Base-by-base conservation (phyloP, 2,329 filamentous ascomycete genomes). In the Xylaria sp. region DNA sequence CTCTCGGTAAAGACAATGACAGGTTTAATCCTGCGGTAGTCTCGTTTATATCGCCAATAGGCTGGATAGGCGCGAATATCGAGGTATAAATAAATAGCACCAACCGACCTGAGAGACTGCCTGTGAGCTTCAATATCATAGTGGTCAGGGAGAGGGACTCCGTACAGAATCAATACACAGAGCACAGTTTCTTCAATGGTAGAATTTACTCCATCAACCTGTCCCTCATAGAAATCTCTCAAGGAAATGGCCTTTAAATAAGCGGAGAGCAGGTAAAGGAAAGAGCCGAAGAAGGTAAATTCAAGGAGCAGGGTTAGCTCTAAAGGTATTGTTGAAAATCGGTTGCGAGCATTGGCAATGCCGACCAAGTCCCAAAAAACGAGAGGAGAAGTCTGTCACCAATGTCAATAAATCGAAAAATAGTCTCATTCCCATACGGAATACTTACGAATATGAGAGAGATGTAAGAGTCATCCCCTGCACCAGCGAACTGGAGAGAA, bases 21-120 rank as follows among this genome's bases (percentile, higher is more conserved):
- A 6, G 63, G 63, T 38, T 51, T 66, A 1, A 58, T 47, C 15
- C 25, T 57, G 36, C 53, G 58, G 38, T 22, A n/a, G n/a, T 53
- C 58, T 58, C 31, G 44, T 47, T 15, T 51, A 17, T 53, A 47
- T 47, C 51, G 56, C 56, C 57, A n/a, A 11, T 56, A n/a, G 0
- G 22, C 13, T 3, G 27, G 51, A n/a, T 31, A 49, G n/a, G 25
- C 56, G 10, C 57, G 20, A n/a, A 62, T 51, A 15, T 51, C 10
- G 11, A 47, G 20, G 25, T 63, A 55, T 15, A 56, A 4, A 6
- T 38, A 33, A 5, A 39, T 5, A 44, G 11, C 15, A 9, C 22
- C 10, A 31, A 31, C 10, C 5, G 13, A 31, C 22, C 57, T 51
- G 10, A 3, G 9, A 2, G 15, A 17, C 10, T 36, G 10, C 9